Base-by-base conservation (phyloP, 1,284 basidiomycete species). In the Limonomyces culmigenus region DNA sequence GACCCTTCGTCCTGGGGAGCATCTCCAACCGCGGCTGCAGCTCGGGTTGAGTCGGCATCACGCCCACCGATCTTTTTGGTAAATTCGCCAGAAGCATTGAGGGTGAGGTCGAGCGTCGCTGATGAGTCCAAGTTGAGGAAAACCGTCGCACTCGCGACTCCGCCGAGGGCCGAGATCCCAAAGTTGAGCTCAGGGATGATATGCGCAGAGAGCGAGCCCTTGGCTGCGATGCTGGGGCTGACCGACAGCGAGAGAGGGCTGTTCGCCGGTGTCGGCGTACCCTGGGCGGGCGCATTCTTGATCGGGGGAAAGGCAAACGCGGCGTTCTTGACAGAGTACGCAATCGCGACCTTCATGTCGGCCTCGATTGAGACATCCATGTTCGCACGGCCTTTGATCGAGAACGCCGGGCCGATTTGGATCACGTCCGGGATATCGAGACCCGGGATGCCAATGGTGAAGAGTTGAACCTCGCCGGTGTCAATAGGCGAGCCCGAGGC, bases 131-230 rank as follows among this genome's bases (percentile, higher is more conserved):
- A 51, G n/a, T 59, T 52, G 25, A 70, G 46, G 48, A 58, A 64
- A 19, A 68, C 47, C 5, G 50, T 49, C 19, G 63, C 57, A 10
- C 55, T 42, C 4, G 52, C 56, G 5, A 47, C 38, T 32, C 48
- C 51, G 5, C 44, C 54, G 3, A 70, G 47, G 3, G 60, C 62
- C 3, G 46, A 49, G 19, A 71, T 42, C 4, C 60, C 62, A 34
- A 70, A 48, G 30, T 61, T 56, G 35, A 70, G 38, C 43, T 52
- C 54, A 2, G 69, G 69, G 36, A 67, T 68, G 33, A 70, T 47
- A 44, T 70, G 65, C 3, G 62, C 65, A 17, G 51, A 47, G 25
- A 70, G 40, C 3, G 50, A 54, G 4, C 62, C 66, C 0, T 50
- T 56, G 10, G 60, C 55, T 5, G 47, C 49, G 25, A 59, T 52